Evolutionary conservation across 345 rosid genomes (phyloP), one percentile per base, ranked within the genome.

Genomic region (Bretschneidera sinensis): DNA sequence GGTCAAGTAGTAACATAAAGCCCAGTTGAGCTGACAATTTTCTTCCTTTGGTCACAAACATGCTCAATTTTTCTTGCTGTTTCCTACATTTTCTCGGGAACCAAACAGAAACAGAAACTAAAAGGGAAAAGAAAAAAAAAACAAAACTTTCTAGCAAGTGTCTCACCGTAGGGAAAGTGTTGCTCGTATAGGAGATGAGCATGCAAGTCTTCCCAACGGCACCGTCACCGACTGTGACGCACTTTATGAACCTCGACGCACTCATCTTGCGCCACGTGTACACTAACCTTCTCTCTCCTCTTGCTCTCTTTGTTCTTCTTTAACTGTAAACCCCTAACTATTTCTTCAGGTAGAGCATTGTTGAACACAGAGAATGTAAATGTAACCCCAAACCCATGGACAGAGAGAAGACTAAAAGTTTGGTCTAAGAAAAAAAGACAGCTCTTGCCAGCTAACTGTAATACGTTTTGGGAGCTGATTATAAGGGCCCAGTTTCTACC

Each of bases 131-230:
- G 51, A 53, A 55, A 34, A 51, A 39, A 43, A 11, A 21, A 17
- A 18, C 11, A 1, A 54, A 67, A n/a, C n/a, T n/a, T 67, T 67
- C 2, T 16, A 51, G 21, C 57, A 15, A 8, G 7, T 28, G 39
- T 18, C 81, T 68, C 21, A 87, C 91, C 24, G 89, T 81, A 6
- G 92, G 89, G 62, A 83, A 86, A 77, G 81, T 83, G 74, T 86
- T 86, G 77, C 89, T 83, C 62, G 91, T 85, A 72, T 85, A 85
- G 63, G 88, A 85, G 57, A 85, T 85, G 61, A 85, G 92, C 77
- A 86, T 79, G 76, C 94, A 86, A 50, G 92, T 86, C 79, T 86
- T 86, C 57, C 92, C 92, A 10, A 86, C 92, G 45, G 89, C 92
- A 15, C 92, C 92, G 50, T 86, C 92, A 20, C 92, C 87, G 67